Base-by-base conservation (phyloP, 768 basidiomycete genomes). In the Leccinum imitatum region DNA sequence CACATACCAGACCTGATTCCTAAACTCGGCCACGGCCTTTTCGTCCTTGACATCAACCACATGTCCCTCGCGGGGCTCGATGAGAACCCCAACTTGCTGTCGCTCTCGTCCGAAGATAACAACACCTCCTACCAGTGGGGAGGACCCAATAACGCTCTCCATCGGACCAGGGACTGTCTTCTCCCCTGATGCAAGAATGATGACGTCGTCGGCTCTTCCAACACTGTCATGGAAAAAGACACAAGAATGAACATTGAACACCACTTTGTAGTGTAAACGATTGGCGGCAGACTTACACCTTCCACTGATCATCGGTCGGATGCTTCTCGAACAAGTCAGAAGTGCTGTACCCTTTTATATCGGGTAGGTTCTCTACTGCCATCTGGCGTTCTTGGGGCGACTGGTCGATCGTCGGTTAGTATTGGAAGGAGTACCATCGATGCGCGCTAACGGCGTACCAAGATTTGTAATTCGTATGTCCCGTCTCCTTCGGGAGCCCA, bases 321-420 rank as follows among this genome's bases (percentile, higher is more conserved):
- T 84, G 83, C 27, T 76, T 74, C 1, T 73, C 59, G 15, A 84
- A 68, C 2, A 83, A 48, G 64, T 83, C 83, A 0, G 71, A 67
- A 1, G 80, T 81, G 3, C 78, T 71, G 50, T 80, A 82, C 11
- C 76, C 79, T 23, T 71, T 68, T 14, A 65, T 62, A 3, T 79
- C 82, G 1, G 75, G 64, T 2, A 78, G 54, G 62, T 82, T 82
- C 50, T 73, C 62, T 10, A 72, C 46, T 0, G 67, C 62, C 51
- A 64, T 57, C 13, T 35, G 21, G 23, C 51, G 54, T 2, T 15
- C 0, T 15, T 56, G 51, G 2, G 59, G 58, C 6, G 59, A 19
- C 60, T 60, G 11, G 11, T 15, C 8, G 2, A 9, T 8, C 9
- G 39, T 41, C 17, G 39, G 39, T 41, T 41, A 17, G 2, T 1